Evolutionary conservation across 768 basidiomycete genomes (phyloP).

Genomic region (Psilocybe sp.): DNA sequence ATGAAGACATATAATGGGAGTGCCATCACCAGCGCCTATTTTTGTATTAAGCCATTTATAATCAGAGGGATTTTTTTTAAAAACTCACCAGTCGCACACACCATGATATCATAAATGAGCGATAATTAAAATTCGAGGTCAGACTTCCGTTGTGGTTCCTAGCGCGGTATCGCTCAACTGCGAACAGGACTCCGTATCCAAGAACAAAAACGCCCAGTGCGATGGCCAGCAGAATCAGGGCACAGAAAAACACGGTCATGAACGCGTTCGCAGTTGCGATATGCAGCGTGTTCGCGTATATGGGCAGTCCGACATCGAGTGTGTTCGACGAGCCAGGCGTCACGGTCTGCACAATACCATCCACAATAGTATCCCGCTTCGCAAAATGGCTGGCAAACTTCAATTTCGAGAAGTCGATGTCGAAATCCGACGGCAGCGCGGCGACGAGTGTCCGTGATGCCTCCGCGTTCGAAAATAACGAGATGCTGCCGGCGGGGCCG

Average conservation of each 20-base stretch:
- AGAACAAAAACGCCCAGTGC: slow-evolving; percentile 48
- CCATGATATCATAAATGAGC: slow-evolving; percentile 56
- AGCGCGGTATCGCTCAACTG: slow-evolving; percentile 24
- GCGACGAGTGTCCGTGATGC: not conserved
- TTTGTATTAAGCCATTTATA: not conserved
- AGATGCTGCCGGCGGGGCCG: not conserved
- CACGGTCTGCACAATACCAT: slow-evolving; percentile 59
- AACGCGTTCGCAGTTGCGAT: slow-evolving; percentile 88
- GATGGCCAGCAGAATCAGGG: slow-evolving; percentile 67
- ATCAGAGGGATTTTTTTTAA: slow-evolving; percentile 4
- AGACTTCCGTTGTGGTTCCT: slow-evolving; percentile 13
- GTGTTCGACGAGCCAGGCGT: slow-evolving; percentile 61
- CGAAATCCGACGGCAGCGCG: not conserved
- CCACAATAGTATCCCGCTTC: slow-evolving; percentile 18
- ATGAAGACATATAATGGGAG: slow-evolving; percentile 74
- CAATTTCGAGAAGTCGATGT: not conserved
- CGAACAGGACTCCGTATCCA: slow-evolving; percentile 42
- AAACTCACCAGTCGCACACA: slow-evolving; percentile 59
- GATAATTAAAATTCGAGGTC: slow-evolving; percentile 31
- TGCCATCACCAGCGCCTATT: slow-evolving; percentile 58
- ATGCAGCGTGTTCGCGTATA: slow-evolving; percentile 72
- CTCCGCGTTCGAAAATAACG: not conserved
- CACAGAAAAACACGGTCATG: slow-evolving; percentile 80
- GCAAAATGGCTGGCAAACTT: not conserved
- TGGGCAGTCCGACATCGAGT: slow-evolving; percentile 78